These are phyloP conservation scores for Pseudozyma hubeiensis DNA, from an alignment of 1,284 basidiomycete genomes.

Conservation along the genomic window DNA sequence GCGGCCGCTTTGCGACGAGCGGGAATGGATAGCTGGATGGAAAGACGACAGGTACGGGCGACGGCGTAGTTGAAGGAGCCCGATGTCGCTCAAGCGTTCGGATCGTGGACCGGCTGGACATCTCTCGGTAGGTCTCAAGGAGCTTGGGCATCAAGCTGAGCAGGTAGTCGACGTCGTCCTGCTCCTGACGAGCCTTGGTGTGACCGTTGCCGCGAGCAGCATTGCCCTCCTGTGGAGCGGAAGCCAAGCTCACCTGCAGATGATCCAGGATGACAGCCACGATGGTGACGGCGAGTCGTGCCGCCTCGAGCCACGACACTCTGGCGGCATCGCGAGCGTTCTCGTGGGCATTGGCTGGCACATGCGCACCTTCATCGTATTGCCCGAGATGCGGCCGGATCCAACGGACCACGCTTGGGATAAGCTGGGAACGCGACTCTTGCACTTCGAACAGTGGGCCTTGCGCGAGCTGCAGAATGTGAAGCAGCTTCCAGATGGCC, in stretches of 20 bases:
- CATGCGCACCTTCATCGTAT: slow-evolving; percentile 74
- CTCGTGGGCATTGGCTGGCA: slow-evolving; percentile 39
- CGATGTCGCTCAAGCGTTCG: slow-evolving; percentile 79
- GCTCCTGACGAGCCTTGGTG: slow-evolving; percentile 74
- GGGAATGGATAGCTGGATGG: slow-evolving; percentile 94
- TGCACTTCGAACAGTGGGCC: slow-evolving; percentile 86
- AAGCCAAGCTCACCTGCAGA: slow-evolving; percentile 73
- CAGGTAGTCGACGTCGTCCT: slow-evolving; percentile 91
- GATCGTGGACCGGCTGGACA: slow-evolving; percentile 77
- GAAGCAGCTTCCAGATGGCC: slow-evolving; percentile 90
- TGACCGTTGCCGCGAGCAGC: slow-evolving; percentile 8
- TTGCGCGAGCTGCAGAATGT: slow-evolving; percentile 90
- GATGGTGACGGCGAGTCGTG: slow-evolving; percentile 74
- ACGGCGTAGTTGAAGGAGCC: slow-evolving; percentile 73
- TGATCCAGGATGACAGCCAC: slow-evolving; percentile 88
- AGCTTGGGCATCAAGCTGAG: slow-evolving; percentile 86
- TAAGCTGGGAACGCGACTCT: slow-evolving; percentile 81
- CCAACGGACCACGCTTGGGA: slow-evolving; percentile 90
- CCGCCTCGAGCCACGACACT: slow-evolving; percentile 89
- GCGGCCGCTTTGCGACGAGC: slow-evolving; percentile 78
- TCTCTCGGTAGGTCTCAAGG: slow-evolving; percentile 87
- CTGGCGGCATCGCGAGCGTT: slow-evolving; percentile 73
- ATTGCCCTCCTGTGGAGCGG: slow-evolving; percentile 5
- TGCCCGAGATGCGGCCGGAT: slow-evolving; percentile 94
- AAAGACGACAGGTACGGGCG: slow-evolving; percentile 82